Evolutionary conservation across 2,329 filamentous ascomycete species (phyloP).

Genomic region (Falciphora oryzae): DNA sequence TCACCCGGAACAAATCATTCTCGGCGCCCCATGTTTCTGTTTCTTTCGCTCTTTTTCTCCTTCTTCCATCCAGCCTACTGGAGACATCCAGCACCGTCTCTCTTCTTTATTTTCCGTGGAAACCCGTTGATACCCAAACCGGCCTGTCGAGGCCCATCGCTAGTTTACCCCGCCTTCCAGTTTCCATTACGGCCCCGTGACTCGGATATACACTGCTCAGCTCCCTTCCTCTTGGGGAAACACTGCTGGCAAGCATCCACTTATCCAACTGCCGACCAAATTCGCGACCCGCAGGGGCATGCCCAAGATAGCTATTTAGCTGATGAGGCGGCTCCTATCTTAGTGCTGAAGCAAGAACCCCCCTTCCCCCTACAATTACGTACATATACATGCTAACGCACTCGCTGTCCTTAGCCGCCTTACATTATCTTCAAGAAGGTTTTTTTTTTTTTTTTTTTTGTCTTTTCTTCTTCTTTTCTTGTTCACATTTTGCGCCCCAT

Average conservation of each 20-base stretch:
- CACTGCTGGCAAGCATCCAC: background rate
- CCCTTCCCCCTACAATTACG: background rate
- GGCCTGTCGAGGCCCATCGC: background rate
- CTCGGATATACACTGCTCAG: background rate
- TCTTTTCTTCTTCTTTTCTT: background rate
- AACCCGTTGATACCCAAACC: background rate
- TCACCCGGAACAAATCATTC: background rate
- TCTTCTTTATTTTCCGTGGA: background rate
- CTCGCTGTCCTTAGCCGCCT: too few relatives aligned
- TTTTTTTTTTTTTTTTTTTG: background rate
- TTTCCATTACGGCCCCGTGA: background rate
- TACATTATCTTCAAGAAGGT: background rate
- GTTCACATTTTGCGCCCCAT: background rate
- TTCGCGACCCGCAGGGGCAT: background rate
- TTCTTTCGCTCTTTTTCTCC: background rate
- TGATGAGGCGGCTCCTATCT: background rate
- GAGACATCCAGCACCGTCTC: background rate
- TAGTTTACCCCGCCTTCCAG: background rate
- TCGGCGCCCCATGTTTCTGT: background rate
- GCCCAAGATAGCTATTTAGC: background rate
- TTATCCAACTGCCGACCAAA: background rate
- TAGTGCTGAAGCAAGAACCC: background rate
- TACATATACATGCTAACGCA: background rate
- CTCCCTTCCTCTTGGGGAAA: background rate
- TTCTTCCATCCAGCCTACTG: background rate